Conservation (phyloP, 352 stramenopile species). For the Phytophthora kernoviae region DNA sequence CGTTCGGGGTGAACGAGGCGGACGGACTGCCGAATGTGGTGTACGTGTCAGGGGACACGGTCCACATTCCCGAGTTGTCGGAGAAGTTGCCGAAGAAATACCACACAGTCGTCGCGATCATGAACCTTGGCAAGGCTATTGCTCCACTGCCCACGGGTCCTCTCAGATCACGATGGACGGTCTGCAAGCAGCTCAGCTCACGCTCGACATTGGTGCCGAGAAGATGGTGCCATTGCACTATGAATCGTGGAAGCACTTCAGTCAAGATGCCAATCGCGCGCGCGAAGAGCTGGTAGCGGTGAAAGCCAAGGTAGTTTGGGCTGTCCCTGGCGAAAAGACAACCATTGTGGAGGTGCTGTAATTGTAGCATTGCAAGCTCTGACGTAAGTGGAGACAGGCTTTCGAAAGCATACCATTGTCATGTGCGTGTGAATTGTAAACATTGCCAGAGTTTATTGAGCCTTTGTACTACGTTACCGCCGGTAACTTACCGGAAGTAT, state of each 20-base stretch:
- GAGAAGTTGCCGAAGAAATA: constrained; percentile 32
- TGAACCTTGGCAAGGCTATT: constrained; percentile 40
- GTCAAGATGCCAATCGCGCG: constrained; percentile 9
- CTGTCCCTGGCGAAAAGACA: constrained; percentile 20
- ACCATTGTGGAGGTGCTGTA: constrained; percentile 10
- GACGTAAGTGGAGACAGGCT: too few relatives aligned
- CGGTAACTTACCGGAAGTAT: too few relatives aligned
- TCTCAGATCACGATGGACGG: constrained; percentile 41
- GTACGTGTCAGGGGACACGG: constrained; percentile 44
- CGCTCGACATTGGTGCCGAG: constrained; percentile 28
- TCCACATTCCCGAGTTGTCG: constrained; percentile 37
- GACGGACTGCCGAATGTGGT: constrained; percentile 42
- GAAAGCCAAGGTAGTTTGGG: constrained; percentile 32
- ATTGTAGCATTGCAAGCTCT: too few relatives aligned
- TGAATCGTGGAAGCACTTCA: constrained; percentile 51
- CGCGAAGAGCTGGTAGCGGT: constrained; percentile 15
- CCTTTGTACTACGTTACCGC: too few relatives aligned
- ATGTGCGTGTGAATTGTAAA: too few relatives aligned
- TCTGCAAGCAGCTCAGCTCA: constrained; percentile 26
- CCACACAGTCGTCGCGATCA: constrained; percentile 38
- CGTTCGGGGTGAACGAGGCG: constrained; percentile 31
- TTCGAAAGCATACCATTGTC: too few relatives aligned
- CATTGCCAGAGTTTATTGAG: too few relatives aligned
- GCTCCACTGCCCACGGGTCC: constrained; percentile 12
- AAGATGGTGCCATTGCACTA: constrained; percentile 49